Percentiles rank a stretch among this genome's conserved stretches.
Evolutionary conservation across 2,329 filamentous ascomycete genomes (phyloP).

Genomic region (Stromatinia cepivora): DNA sequence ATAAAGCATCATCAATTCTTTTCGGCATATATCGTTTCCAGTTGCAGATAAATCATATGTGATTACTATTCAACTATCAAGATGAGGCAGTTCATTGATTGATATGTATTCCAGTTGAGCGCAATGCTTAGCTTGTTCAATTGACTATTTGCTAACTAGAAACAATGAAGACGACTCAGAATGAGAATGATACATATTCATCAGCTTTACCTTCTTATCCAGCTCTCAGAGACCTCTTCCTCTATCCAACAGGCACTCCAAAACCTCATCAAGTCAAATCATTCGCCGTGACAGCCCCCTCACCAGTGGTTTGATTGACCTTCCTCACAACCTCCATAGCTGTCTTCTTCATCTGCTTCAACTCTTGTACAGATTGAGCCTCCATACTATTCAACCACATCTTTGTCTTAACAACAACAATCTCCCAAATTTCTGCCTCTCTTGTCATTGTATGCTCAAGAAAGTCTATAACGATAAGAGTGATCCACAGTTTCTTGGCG

Average conservation of each 20-base stretch:
- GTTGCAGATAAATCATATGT: neutral
- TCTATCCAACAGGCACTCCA: neutral
- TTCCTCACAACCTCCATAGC: slow-evolving; percentile 16
- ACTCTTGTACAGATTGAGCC: neutral
- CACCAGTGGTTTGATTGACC: neutral
- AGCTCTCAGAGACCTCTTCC: too few relatives aligned
- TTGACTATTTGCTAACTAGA: neutral
- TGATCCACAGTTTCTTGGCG: neutral
- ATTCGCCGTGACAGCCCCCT: neutral
- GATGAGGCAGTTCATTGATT: too few relatives aligned
- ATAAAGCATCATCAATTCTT: neutral
- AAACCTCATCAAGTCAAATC: neutral
- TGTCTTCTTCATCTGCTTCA: slow-evolving; percentile 24
- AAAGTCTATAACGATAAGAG: slow-evolving; percentile 47
- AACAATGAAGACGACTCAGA: neutral
- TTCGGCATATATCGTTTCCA: neutral
- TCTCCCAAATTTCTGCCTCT: slow-evolving; percentile 60
- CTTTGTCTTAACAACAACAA: slow-evolving; percentile 61
- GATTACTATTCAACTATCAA: neutral
- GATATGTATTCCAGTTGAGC: neutral
- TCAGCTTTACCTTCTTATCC: neutral
- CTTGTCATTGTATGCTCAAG: slow-evolving; percentile 49
- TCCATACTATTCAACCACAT: slow-evolving; percentile 46
- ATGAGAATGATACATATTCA: neutral
- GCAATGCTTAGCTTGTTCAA: too few relatives aligned